Evolutionary conservation across 805 yeast genomes (phyloP).

Genomic region (Wickerhamiella alocasiicola): DNA sequence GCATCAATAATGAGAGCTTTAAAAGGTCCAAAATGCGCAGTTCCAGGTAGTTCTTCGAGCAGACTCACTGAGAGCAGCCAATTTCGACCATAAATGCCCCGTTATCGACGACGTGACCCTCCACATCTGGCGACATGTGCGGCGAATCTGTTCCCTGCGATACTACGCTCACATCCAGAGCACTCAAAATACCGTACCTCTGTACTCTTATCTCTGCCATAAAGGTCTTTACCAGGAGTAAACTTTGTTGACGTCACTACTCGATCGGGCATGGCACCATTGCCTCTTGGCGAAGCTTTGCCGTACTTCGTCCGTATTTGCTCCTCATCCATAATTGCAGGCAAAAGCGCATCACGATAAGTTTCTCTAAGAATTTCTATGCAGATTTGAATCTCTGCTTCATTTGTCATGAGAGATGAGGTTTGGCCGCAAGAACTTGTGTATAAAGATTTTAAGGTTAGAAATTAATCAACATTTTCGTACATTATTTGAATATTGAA

Average conservation of each 20-base stretch:
- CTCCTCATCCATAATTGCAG: constrained; percentile 27
- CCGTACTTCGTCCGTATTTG: constrained; percentile 27
- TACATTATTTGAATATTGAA: no score
- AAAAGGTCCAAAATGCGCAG: no score
- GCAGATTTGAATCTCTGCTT: background rate
- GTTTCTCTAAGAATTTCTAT: constrained; percentile 22
- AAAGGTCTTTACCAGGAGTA: constrained; percentile 30
- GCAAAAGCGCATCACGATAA: constrained; percentile 24
- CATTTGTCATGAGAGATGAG: no score
- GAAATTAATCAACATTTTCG: no score
- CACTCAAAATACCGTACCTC: constrained; percentile 63
- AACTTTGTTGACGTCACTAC: constrained; percentile 3
- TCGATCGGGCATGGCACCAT: background rate
- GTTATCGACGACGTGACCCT: no score
- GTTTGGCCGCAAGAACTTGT: no score
- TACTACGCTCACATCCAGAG: constrained; percentile 67
- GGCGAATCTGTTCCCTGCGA: constrained; percentile 87
- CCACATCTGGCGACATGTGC: constrained; percentile 85
- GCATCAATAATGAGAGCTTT: no score
- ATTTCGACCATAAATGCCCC: no score
- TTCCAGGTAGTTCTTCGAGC: no score
- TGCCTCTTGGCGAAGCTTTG: constrained; percentile 15
- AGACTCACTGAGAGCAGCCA: no score
- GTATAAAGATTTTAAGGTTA: no score
- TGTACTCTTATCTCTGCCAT: constrained; percentile 32